phyloP scores from a whole-genome alignment of 352 stramenopile genomes.

The Globisporangium nagaii region DNA sequence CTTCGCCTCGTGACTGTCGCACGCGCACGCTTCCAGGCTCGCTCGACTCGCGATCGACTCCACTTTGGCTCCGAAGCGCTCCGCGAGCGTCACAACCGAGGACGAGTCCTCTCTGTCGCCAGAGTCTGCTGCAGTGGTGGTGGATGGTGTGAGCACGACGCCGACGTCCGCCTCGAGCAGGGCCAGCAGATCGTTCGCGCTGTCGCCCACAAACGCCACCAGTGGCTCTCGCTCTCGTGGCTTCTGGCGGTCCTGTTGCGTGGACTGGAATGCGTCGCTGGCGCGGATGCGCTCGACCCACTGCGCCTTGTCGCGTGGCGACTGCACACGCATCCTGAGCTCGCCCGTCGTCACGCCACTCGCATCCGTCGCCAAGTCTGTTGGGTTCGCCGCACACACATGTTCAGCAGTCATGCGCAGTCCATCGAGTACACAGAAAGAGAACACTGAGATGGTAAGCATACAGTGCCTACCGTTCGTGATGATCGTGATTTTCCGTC shows the following conservation, averaged over 20 bases:
- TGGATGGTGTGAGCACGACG: slow-evolving; percentile 40
- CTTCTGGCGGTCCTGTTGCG: neutral
- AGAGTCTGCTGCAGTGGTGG: slow-evolving; percentile 8
- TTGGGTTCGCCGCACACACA: neutral
- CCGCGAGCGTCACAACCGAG: slow-evolving; percentile 19
- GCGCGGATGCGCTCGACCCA: slow-evolving; percentile 19
- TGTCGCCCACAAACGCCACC: slow-evolving; percentile 65
- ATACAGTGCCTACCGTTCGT: slow-evolving; percentile 39
- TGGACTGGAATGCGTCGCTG: neutral
- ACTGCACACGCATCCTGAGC: slow-evolving; percentile 49
- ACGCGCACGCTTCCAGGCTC: slow-evolving; percentile 12
- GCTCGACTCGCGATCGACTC: slow-evolving; percentile 14
- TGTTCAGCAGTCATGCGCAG: neutral
- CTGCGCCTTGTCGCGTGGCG: slow-evolving; percentile 44
- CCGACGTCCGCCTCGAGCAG: slow-evolving; percentile 61
- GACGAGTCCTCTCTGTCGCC: no score
- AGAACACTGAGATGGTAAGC: neutral
- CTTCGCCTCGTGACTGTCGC: neutral
- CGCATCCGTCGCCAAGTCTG: slow-evolving; percentile 45
- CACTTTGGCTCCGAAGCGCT: slow-evolving; percentile 27
- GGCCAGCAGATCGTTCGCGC: slow-evolving; percentile 56
- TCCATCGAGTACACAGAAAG: neutral
- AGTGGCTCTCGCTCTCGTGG: neutral
- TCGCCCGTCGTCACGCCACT: slow-evolving; percentile 40
- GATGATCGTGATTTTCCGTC: slow-evolving; percentile 21